These are phyloP conservation scores for Triticum timopheevii DNA, from an alignment of 176 grass and related monocot genomes.

Conservation along the genomic window DNA sequence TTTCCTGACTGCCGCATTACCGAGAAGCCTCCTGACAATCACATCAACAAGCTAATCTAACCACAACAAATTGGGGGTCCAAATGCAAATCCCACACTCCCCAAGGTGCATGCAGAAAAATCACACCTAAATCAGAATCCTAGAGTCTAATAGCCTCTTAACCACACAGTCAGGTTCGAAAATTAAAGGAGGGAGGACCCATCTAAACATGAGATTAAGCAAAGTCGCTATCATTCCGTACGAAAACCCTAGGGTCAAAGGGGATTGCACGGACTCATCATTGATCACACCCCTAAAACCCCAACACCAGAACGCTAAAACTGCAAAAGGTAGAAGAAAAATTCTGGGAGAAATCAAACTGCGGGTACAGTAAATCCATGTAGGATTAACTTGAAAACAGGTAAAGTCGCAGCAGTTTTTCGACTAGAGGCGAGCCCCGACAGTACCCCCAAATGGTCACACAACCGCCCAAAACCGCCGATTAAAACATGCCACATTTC, in stretches of 20 bases:
- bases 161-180: not conserved
- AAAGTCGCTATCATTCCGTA: not conserved
- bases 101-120: constrained; percentile 55
- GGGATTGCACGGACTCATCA: not conserved
- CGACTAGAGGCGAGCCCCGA: not conserved
- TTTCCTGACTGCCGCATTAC: not conserved
- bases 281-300: constrained; percentile 21
- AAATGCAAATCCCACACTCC: constrained; percentile 32
- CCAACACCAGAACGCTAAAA: constrained; percentile 2
- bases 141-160: not conserved
- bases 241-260: constrained; percentile 1
- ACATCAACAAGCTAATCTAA: not conserved
- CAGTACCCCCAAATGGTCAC: not conserved
- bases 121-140: constrained; percentile 1
- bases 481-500: constrained; percentile 21
- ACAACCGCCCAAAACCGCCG: not conserved
- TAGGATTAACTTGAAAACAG: not conserved
- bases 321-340: not conserved
- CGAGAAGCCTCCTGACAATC: not conserved
- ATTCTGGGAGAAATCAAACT: not conserved
- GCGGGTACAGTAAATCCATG: not conserved
- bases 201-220: not conserved
- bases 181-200: not conserved
- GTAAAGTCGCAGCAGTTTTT: too few species aligned
- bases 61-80: constrained; percentile 23